Base-by-base conservation (phyloP, 2,329 filamentous ascomycete species). In the Beauveria bassiana region DNA sequence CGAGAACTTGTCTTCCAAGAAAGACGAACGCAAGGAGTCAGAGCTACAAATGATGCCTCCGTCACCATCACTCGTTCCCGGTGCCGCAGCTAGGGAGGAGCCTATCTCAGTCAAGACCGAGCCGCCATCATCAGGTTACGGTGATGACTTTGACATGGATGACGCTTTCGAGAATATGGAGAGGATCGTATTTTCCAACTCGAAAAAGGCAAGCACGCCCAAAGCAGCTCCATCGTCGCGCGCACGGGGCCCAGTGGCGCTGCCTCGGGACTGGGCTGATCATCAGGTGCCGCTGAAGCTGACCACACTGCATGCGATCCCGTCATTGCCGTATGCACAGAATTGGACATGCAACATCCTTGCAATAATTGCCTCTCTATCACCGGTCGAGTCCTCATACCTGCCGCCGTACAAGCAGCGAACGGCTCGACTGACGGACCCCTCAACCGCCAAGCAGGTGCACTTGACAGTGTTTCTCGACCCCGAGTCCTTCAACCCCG, bases 291-390 rank as follows among this genome's bases (percentile, higher is more conserved):
- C 81, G 0, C 72, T 83, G 18, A 83, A 80, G 64, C 77, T 85
- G 31, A 84, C 81, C 0, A 73, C 74, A 3, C 73, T 85, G 14
- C 74, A 74, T 52, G 72, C 77, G 7, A 79, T 85, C 54, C 79
- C 81, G 0, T 72, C 77, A 63, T 75, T 85, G 1, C 81, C 81
- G 1, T 84, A 81, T 70, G 78, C 78, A 59, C 81, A 84, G 62
- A 85, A 85, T 67, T 85, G 81, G 81, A 79, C 78, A 51, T 77
- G 80, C 68, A 84, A 84, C 64, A 72, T 83, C 7, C 76, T 85
- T 3, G 80, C 75, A 60, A 74, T 85, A n/a, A 63, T 84, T 3
- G 70, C 73, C 0, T 75, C 76, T 1, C 70, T 84, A 3, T 80
- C 78, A 0, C 74, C 71, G 0, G 70, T 83, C 18, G 78, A 83